Evolutionary conservation across 75 land plant species (phyloP).

Genomic region (Sequoia sempervirens): DNA sequence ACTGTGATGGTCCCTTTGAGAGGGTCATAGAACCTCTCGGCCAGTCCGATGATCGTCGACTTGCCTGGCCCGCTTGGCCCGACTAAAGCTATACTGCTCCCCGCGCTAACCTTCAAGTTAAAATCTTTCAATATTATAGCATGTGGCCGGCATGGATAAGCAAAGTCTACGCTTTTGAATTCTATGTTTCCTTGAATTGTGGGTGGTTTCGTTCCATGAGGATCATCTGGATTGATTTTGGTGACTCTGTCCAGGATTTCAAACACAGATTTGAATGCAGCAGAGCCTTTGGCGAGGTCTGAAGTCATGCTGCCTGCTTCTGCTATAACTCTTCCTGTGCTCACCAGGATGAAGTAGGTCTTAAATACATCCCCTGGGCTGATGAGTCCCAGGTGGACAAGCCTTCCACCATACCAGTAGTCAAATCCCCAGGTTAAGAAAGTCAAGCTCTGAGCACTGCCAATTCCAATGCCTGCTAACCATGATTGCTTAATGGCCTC

Average conservation of each 20-base stretch:
- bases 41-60: conserved; percentile 62
- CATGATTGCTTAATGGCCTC: conserved; percentile 44
- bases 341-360: conserved; percentile 53
- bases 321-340: conserved; percentile 65
- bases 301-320: conserved; percentile 77
- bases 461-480: conserved; percentile 56
- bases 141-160: conserved; percentile 65
- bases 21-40: conserved; percentile 78
- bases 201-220: conserved; percentile 12
- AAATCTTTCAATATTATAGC: conserved; percentile 44
- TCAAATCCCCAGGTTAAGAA: conserved; percentile 34
- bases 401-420: conserved; percentile 71
- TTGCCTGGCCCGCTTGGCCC: conserved; percentile 85
- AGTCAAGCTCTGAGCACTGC: conserved; percentile 33
- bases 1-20: conserved; percentile 37
- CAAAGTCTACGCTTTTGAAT: conserved; percentile 49
- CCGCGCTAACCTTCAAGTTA: conserved; percentile 39
- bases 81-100: conserved; percentile 57
- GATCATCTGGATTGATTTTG: conserved; percentile 48
- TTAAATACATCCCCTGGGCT: conserved; percentile 40
- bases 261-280: conserved; percentile 52
- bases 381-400: conserved; percentile 26
- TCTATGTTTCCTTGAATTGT: conserved; percentile 47
- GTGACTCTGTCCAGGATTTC: conserved; percentile 47
- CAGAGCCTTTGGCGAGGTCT: conserved; percentile 58